These are phyloP conservation scores for Ilyonectria sp. DNA, from an alignment of 2,329 filamentous ascomycete species.

Conservation along the genomic window DNA sequence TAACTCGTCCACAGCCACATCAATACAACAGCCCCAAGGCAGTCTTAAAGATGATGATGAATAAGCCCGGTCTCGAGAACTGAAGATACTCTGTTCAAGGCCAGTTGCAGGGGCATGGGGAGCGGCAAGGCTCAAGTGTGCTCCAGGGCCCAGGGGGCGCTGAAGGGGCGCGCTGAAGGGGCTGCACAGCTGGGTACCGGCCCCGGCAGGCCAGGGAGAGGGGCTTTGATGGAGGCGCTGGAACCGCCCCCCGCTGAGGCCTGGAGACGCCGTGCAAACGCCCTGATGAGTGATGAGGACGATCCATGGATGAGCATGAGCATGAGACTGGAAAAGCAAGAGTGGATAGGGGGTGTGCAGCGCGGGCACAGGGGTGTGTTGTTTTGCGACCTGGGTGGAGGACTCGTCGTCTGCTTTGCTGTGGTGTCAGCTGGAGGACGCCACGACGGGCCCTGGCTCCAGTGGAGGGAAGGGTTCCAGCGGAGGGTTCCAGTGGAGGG, in stretches of 20 bases:
- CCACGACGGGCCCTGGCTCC: slow-evolving; percentile 47
- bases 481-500: slow-evolving; percentile 15
- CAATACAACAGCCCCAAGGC: neutral
- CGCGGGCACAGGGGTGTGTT: slow-evolving; percentile 16
- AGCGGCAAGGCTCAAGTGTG: slow-evolving; percentile 1
- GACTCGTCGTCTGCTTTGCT: slow-evolving; percentile 24
- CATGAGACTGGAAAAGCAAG: slow-evolving; percentile 1
- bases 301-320: neutral
- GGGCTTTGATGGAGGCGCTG: slow-evolving; percentile 27
- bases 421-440: slow-evolving; percentile 49
- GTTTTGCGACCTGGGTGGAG: slow-evolving; percentile 2
- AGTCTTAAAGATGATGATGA: neutral
- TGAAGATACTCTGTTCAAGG: neutral
- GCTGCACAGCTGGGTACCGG: neutral
- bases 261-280: slow-evolving; percentile 28
- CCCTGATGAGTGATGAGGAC: slow-evolving; percentile 10
- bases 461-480: slow-evolving; percentile 31
- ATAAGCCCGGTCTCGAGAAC: neutral
- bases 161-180: slow-evolving; percentile 10
- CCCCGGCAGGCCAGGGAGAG: slow-evolving; percentile 10
- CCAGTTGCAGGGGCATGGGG: neutral
- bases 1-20: neutral
- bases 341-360: slow-evolving; percentile 4
- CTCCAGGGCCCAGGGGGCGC: neutral
- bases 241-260: slow-evolving; percentile 29